Conservation (phyloP, 805 yeast genomes). For the Ogataea degrootiae region DNA sequence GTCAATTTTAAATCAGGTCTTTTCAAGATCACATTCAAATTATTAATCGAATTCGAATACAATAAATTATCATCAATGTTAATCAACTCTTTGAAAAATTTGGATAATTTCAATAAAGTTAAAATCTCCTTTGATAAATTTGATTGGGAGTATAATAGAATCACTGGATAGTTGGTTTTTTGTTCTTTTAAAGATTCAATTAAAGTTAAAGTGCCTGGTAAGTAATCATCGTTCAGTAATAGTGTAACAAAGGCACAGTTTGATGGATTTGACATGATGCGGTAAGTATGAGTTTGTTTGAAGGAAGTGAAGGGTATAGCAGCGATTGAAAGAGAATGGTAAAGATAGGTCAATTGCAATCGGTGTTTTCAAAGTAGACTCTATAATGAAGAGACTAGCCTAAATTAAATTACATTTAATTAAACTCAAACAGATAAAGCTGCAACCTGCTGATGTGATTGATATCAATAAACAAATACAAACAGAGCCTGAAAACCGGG, state of each 20-base stretch:
- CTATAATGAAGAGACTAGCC: too few relatives aligned
- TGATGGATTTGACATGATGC: constrained; percentile 5
- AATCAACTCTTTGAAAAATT: constrained; percentile 15
- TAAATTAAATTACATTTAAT: too few relatives aligned
- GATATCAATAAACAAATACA: too few relatives aligned
- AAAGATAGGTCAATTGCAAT: too few relatives aligned
- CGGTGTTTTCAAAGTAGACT: too few relatives aligned
- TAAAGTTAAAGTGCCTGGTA: constrained; percentile 35
- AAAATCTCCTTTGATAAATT: constrained; percentile 12
- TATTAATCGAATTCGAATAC: constrained; percentile 13
- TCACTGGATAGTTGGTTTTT: constrained; percentile 15
- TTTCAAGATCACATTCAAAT: constrained; percentile 18
- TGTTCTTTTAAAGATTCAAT: constrained; percentile 23
- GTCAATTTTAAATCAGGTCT: constrained; percentile 32
- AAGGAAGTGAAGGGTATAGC: too few relatives aligned
- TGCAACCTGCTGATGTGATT: too few relatives aligned
- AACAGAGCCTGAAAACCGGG: too few relatives aligned
- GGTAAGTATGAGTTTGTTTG: too few relatives aligned
- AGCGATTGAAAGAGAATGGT: too few relatives aligned
- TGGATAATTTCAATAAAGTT: constrained; percentile 6
- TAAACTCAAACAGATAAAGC: too few relatives aligned
- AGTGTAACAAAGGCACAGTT: constrained; percentile 29
- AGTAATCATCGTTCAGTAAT: constrained; percentile 29
- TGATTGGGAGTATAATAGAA: constrained; percentile 20
- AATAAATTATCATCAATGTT: constrained; percentile 21